A percentile compares a stretch with the other conserved stretches of the same genome.
Evolutionary conservation across 1,284 basidiomycete genomes (phyloP).

Genomic region (Pseudozyma sp.): DNA sequence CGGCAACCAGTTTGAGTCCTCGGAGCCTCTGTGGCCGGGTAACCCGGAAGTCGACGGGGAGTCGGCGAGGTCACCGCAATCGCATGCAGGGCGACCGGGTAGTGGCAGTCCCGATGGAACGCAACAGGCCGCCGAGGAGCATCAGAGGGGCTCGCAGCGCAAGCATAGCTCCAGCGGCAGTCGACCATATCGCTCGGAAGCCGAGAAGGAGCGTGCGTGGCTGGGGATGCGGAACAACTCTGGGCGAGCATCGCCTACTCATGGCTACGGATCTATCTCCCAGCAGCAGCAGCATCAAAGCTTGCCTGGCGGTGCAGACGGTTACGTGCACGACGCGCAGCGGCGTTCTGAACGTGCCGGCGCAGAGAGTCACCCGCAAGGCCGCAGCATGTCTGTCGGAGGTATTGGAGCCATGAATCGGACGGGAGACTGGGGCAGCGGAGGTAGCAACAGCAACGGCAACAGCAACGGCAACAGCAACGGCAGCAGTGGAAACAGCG

Average conservation of each 20-base stretch:
- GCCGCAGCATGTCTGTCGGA: conserved; percentile 37
- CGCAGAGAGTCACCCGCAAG: conserved; percentile 32
- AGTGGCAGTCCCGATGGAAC: conserved; percentile 3
- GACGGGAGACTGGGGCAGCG: conserved; percentile 22
- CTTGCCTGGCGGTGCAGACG: not conserved
- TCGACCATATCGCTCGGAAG: conserved; percentile 38
- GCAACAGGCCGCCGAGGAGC: conserved; percentile 6
- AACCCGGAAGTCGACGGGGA: conserved; percentile 4
- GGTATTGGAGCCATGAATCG: conserved; percentile 36
- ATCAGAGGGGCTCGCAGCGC: conserved; percentile 9
- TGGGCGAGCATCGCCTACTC: conserved; percentile 20
- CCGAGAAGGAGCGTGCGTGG: conserved; percentile 48
- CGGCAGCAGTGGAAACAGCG: not conserved
- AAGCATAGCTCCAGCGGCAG: conserved; percentile 35
- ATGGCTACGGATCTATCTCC: conserved; percentile 25
- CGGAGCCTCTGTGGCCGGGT: conserved; percentile 30
- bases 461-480: no score
- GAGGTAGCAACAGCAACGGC: not conserved
- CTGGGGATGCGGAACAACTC: conserved; percentile 34
- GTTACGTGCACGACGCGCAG: not conserved
- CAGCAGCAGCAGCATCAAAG: conserved; percentile 6
- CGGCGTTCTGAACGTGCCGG: conserved; percentile 9
- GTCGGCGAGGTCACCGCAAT: conserved; percentile 2
- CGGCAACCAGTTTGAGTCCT: conserved; percentile 16
- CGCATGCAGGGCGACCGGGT: not conserved